phyloP scores from a whole-genome alignment of 768 basidiomycete genomes.

The Amanita molliuscula region DNA sequence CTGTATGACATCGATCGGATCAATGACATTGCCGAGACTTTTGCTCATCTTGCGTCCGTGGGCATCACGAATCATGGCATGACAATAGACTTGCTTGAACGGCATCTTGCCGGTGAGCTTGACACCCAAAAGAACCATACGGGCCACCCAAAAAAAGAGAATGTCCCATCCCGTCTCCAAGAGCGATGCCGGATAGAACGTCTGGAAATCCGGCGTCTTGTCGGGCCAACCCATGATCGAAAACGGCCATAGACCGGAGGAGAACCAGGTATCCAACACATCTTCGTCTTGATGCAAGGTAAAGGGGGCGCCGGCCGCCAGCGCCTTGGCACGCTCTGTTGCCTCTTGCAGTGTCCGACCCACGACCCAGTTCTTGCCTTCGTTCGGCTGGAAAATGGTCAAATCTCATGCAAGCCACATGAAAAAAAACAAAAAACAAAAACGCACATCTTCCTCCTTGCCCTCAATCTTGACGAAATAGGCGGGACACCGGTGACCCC shows the following conservation, averaged over 20 bases:
- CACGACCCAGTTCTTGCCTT: conserved; percentile 86
- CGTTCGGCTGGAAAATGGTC: conserved; percentile 33
- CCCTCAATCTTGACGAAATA: conserved; percentile 88
- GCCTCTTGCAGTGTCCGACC: conserved; percentile 75
- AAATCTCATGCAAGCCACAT: neutral
- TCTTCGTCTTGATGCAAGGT: conserved; percentile 89
- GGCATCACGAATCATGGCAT: conserved; percentile 98
- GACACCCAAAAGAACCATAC: conserved; percentile 92
- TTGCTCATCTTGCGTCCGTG: conserved; percentile 99
- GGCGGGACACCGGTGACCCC: conserved; percentile 95
- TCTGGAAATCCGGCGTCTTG: conserved; percentile 72
- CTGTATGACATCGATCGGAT: conserved; percentile 90
- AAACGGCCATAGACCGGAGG: conserved; percentile 94
- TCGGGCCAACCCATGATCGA: conserved; percentile 97
- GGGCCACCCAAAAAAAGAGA: conserved; percentile 99
- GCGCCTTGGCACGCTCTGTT: conserved; percentile 53
- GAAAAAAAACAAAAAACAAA: neutral
- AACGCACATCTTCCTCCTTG: conserved; percentile 48
- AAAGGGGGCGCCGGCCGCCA: conserved; percentile 62
- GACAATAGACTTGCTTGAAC: conserved; percentile 92
- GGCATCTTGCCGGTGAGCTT: conserved; percentile 86
- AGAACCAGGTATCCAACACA: conserved; percentile 99
- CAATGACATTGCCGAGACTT: conserved; percentile 94
- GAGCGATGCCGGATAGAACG: conserved; percentile 83
- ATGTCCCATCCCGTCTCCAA: conserved; percentile 99